phyloP scores from a whole-genome alignment of 495 filamentous ascomycete species.

The Xylaria acuta region DNA sequence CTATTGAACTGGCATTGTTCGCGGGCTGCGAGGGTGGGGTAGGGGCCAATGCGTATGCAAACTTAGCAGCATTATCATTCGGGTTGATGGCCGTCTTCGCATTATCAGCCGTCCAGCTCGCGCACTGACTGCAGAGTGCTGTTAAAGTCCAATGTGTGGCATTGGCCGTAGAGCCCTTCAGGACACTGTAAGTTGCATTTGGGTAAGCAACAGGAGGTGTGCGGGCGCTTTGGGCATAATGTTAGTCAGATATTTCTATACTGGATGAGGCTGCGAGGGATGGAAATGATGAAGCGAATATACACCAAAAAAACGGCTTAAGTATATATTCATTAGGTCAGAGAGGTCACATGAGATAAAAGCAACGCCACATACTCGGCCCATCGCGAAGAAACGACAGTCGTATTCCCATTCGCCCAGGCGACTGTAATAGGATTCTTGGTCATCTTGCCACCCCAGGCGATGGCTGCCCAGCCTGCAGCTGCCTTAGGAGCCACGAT shows the following conservation, averaged over 20 bases:
- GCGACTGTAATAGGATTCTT: constrained; percentile 55
- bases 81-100: constrained; percentile 38
- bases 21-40: constrained; percentile 29
- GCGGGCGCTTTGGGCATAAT: constrained; percentile 39
- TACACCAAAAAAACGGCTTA: background rate
- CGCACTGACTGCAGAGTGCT: constrained; percentile 53
- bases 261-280: background rate
- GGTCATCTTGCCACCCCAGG: constrained; percentile 59
- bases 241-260: constrained; percentile 17
- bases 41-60: constrained; percentile 19
- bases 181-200: constrained; percentile 47
- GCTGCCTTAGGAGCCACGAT: constrained; percentile 48
- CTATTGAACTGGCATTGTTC: constrained; percentile 33
- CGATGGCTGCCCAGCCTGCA: constrained; percentile 54
- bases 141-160: constrained; percentile 58
- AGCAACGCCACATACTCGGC: constrained; percentile 45
- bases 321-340: background rate
- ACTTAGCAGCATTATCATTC: constrained; percentile 30
- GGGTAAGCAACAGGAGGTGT: constrained; percentile 48
- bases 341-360: background rate
- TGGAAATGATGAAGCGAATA: background rate
- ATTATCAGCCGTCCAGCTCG: constrained; percentile 38
- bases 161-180: constrained; percentile 53
- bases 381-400: constrained; percentile 52
- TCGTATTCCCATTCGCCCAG: constrained; percentile 52